Base-by-base conservation (phyloP, 2,329 filamentous ascomycete species). In the Trichoderma gracile region DNA sequence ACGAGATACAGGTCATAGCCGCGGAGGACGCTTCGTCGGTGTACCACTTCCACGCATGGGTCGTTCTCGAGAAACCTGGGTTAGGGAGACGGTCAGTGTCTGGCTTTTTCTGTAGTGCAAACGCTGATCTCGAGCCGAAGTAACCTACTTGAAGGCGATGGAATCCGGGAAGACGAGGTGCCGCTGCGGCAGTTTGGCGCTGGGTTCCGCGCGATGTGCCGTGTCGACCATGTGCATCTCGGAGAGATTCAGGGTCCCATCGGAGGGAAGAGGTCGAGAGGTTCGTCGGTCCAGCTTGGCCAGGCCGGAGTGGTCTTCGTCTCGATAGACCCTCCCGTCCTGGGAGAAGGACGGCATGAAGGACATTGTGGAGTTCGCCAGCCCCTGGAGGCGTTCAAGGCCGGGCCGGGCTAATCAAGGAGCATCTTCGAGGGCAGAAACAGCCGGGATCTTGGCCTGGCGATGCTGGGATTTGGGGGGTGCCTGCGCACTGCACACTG, bases 1-100 rank as follows among this genome's bases (percentile, higher is more conserved):
- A 98, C 92, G 17, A 98, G 79, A 76, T 98, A 98, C 67, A 94
- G 82, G 76, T 98, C 93, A 77, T 97, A 98, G 69, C 94, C 94
- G 66, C 85, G 80, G 6, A 99, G 83, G 56, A 84, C 80, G 56
- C 84, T 82, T 63, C 87, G 86, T 60, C 89, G 88, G 70, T 93
- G 86, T 68, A 97, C 81, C 8, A 97, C 87, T 3, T 82, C 83
- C 4, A 92, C 93, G 5, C 85, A 86, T 1, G 87, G 81, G 68
- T 98, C 95, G 73, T 96, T 91, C 79, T 96, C 91, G 23, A 99
- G 86, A 73, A 94, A 96, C 67, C 85, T 87, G 33, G 15, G 27
- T 1, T 21, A 17, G 2, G 33, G 14, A 58, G 12, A 45, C 3
- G 23, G 56, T 65, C 21, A 63, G n/a, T 17, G n/a, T 3, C 12